Evolutionary conservation across 78 protist species (phyloP), one percentile per base, ranked within the genome.

Genomic region (Dictyostelium intermedium): DNA sequence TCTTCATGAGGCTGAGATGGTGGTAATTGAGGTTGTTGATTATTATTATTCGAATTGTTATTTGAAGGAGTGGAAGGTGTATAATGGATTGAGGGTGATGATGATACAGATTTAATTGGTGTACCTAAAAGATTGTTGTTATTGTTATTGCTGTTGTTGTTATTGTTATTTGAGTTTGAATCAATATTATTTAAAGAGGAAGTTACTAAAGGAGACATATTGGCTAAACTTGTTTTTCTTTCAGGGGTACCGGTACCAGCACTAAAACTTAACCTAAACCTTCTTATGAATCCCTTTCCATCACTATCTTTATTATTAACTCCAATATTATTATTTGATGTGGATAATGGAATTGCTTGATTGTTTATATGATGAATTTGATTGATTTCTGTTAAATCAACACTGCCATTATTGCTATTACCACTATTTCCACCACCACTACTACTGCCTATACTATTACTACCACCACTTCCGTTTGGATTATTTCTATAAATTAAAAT

Each of bases 191-290:
- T 47, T 35, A 30, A 35, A 25, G 84, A 23, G 5, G 39, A 47
- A 4, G n/a, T n/a, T 45, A 25, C 20, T 60, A 56, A 56, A 23
- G 84, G 20, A 16, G 25, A 6, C n/a, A 80, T 80, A 23, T 82
- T 50, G 10, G 11, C 30, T 2, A 50, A 35, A 32, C 45, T 56
- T 13, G 86, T 9, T 82, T 43, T 82, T 82, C 86, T 82, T 47
- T 56, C 73, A 20, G 85, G 70, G 13, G 63, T 18, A 5, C n/a
- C 5, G 6, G 50, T 73, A 79, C 84, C 84, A 18, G 69, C 45
- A 23, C 53, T 56, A 82, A 82, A 45, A 37, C 76, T 56, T 82
- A 35, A 35, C 60, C 86, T 82, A 60, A 82, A 82, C 60, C 86
- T 82, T 60, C 13, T 82, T 34, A 82, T 82, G n/a, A 82, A 56